Percentiles rank a stretch among this genome's conserved stretches.
These are phyloP conservation scores for Tolypocladium ophioglossoides DNA, from an alignment of 2,329 filamentous ascomycete species.

Conservation along the genomic window DNA sequence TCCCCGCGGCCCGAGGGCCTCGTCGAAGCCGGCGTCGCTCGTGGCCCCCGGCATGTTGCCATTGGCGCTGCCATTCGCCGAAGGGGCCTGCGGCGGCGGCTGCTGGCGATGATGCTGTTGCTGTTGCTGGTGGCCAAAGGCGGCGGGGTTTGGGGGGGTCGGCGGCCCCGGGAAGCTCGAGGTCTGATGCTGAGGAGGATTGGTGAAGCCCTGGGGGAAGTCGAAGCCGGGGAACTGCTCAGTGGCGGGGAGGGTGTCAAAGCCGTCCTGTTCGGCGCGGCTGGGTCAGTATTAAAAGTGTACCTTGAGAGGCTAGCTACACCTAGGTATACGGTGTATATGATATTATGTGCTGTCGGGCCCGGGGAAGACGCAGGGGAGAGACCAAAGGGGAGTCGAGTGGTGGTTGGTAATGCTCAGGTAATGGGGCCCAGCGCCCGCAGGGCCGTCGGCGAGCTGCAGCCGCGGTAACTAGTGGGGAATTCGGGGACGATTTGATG, in stretches of 20 bases:
- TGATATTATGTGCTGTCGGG: not conserved
- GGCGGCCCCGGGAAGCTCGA: slow-evolving; percentile 31
- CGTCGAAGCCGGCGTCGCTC: slow-evolving; percentile 27
- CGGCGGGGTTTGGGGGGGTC: slow-evolving; percentile 37
- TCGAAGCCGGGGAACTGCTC: slow-evolving; percentile 41
- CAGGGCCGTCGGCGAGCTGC: not conserved
- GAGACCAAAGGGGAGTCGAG: not conserved
- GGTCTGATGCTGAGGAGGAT: slow-evolving; percentile 16
- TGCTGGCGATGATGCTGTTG: slow-evolving; percentile 15
- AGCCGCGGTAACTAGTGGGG: not conserved
- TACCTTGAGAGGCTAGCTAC: no score
- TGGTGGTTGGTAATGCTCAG: slow-evolving; percentile 21
- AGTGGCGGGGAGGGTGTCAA: slow-evolving; percentile 33
- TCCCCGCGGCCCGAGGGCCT: slow-evolving; percentile 17
- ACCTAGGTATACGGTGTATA: not conserved
- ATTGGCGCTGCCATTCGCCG: slow-evolving; percentile 9
- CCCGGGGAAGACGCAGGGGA: not conserved
- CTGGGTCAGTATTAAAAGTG: not conserved
- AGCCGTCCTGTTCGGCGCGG: slow-evolving; percentile 35
- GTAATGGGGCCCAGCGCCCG: slow-evolving; percentile 15
- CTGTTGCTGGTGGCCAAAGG: slow-evolving; percentile 16
- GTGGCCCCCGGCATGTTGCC: slow-evolving; percentile 16
- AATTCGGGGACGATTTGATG: not conserved
- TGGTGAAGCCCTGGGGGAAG: slow-evolving; percentile 26
- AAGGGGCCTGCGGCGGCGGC: slow-evolving; percentile 9